A percentile compares a stretch with the other conserved stretches of the same genome.
These are phyloP conservation scores for Volutella citrinella DNA, from an alignment of 2,329 filamentous ascomycete species.

Conservation along the genomic window DNA sequence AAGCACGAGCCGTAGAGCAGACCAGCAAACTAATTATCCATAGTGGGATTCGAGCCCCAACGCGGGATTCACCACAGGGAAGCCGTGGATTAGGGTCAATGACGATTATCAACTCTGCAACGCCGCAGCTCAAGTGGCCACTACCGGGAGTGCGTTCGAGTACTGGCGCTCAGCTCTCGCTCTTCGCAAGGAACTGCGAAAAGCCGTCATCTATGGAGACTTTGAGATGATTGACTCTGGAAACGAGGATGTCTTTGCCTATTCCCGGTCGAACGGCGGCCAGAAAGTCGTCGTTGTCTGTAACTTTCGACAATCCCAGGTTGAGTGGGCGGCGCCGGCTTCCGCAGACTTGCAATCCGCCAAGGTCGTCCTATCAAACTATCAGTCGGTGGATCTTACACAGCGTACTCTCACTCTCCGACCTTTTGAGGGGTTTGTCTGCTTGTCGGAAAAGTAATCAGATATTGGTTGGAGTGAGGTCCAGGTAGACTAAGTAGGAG, in stretches of 20 bases:
- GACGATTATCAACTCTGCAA: slow-evolving; percentile 16
- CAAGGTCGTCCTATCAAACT: slow-evolving; percentile 11
- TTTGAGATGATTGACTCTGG: slow-evolving; percentile 13
- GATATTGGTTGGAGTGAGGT: too few relatives aligned
- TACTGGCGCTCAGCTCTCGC: slow-evolving; percentile 12
- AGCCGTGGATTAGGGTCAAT: slow-evolving; percentile 17
- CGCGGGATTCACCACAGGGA: slow-evolving; percentile 12
- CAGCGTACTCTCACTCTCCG: neutral
- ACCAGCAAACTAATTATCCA: neutral
- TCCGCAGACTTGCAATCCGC: neutral
- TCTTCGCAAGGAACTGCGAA: slow-evolving; percentile 7
- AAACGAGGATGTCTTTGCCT: slow-evolving; percentile 13
- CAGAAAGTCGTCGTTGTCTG: slow-evolving; percentile 8
- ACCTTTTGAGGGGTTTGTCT: slow-evolving; percentile 14
- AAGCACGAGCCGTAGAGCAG: accelerated
- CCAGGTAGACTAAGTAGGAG: too few relatives aligned
- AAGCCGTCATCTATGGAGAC: slow-evolving; percentile 12
- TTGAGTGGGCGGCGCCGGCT: slow-evolving; percentile 3
- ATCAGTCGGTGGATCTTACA: slow-evolving; percentile 1
- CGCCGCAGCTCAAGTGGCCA: slow-evolving; percentile 6
- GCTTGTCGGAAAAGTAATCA: too few relatives aligned
- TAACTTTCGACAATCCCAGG: slow-evolving; percentile 8
- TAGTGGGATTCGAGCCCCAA: slow-evolving; percentile 14
- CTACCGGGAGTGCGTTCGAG: slow-evolving; percentile 10
- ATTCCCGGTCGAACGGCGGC: slow-evolving; percentile 6